Conservation (phyloP, 31 red algal genomes). For the Bonnemaisonia californica region DNA sequence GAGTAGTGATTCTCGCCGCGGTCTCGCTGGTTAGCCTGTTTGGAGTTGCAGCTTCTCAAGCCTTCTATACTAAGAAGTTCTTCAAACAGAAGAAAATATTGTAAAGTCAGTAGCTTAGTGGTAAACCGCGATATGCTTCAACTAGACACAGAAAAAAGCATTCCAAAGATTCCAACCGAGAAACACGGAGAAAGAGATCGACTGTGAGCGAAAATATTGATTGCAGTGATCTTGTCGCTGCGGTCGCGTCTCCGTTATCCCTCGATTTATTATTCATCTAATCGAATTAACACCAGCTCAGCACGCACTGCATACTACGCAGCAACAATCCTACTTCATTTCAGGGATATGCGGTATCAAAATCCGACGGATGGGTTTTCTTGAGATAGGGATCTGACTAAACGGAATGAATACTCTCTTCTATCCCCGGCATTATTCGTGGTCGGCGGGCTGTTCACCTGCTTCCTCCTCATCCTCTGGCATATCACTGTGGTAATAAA, state of each 20-base stretch:
- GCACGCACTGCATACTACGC: no score
- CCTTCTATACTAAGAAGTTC: constrained; percentile 67
- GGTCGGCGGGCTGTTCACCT: constrained; percentile 19
- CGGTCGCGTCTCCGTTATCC: constrained; percentile 13
- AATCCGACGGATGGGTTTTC: background rate
- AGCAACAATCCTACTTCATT: background rate
- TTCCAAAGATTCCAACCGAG: background rate
- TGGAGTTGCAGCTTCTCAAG: constrained; percentile 60
- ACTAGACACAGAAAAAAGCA: no score
- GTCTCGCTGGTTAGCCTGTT: constrained; percentile 48
- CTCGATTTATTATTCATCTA: constrained; percentile 19
- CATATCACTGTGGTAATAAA: constrained; percentile 19
- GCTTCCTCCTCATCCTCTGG: constrained; percentile 50
- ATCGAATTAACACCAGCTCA: constrained; percentile 3
- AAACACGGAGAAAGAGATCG: constrained; percentile 8
- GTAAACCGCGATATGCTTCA: no score
- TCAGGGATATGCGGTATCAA: background rate
- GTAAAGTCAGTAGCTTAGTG: constrained; percentile 24
- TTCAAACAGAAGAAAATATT: constrained; percentile 80
- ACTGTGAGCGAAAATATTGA: constrained; percentile 33
- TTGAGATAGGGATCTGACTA: background rate
- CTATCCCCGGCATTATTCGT: constrained; percentile 11
- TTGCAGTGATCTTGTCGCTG: constrained; percentile 13
- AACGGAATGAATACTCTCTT: constrained; percentile 1
- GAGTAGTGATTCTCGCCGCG: constrained; percentile 43